Evolutionary conservation across 441 rosid species (phyloP), one percentile per base, ranked within the genome.

Genomic region (Viola pubescens): DNA sequence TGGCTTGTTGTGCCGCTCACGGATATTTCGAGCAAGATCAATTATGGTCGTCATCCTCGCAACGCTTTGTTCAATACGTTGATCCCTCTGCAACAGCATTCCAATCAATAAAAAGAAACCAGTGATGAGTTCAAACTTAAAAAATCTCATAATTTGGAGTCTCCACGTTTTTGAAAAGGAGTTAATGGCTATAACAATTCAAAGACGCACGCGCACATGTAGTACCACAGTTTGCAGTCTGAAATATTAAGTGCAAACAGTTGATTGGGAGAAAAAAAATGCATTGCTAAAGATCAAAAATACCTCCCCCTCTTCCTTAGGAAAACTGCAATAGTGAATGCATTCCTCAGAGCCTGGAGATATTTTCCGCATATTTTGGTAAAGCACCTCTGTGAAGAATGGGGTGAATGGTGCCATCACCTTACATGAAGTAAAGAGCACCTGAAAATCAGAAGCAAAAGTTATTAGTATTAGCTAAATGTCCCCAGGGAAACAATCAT

Each of bases 401-500:
- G 99, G 98, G 37, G 99, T 94, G 73, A 94, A 87, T 59, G 98
- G 90, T 52, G 98, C 81, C 98, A 91, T 94, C 72, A 88, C 99
- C 79, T 88, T 87, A 70, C 97, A 91, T 37, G 97, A 83, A 63
- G 95, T 91, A 45, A 89, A 73, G 75, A 94, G 94, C 65, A 91
- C 98, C 99, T 94, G 77, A 70, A 68, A 74, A 52, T 52, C 56
- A 67, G 74, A 37, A 13, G 59, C 44, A 51, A 5, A 46, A 6
- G 26, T 19, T 19, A 19, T 19, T 19, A 19, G 26, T 19, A 19
- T 19, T 19, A 19, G 26, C 26, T 19, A 19, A 19, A 19, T 19
- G 26, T 19, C 26, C 26, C 26, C 26, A 19, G 26, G 26, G 26
- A 19, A 19, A 19, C 26, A 19, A 19, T 19, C 26, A 19, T 19